Evolutionary conservation across 1,284 basidiomycete genomes (phyloP).

Genomic region (Naganishia sp.): DNA sequence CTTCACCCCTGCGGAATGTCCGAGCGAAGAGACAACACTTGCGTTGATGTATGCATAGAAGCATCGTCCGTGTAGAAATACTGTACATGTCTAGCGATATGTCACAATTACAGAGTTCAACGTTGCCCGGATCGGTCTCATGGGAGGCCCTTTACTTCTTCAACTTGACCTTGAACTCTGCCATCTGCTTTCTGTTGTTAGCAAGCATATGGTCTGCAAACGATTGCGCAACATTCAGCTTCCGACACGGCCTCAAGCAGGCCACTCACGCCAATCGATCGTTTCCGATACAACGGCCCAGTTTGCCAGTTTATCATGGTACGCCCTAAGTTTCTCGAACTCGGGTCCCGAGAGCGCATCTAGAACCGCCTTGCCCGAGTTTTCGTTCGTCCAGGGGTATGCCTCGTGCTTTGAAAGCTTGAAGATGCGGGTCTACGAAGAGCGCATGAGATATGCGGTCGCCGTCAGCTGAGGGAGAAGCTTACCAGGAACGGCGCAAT

Average conservation of each 20-base stretch:
- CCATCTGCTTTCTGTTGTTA: constrained; percentile 12
- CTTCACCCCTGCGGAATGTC: background rate
- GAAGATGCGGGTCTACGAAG: constrained; percentile 29
- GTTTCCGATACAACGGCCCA: constrained; percentile 29
- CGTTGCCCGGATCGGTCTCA: too few species aligned
- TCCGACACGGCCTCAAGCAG: background rate
- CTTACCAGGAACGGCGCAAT: constrained; percentile 33
- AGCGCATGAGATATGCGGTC: background rate
- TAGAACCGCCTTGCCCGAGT: constrained; percentile 20
- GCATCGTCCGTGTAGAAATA: background rate
- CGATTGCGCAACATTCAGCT: background rate
- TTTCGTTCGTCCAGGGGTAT: constrained; percentile 22
- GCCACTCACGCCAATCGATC: constrained; percentile 18
- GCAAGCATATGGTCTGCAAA: background rate
- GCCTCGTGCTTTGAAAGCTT: constrained; percentile 20
- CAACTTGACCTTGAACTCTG: constrained; percentile 14
- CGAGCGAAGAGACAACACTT: background rate
- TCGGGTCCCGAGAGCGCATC: constrained; percentile 24
- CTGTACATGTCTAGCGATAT: background rate
- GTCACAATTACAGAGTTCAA: background rate
- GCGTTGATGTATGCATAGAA: background rate
- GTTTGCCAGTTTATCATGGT: constrained; percentile 28
- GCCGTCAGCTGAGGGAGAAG: background rate
- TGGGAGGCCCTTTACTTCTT: constrained; percentile 1
- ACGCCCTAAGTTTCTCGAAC: constrained; percentile 24